These are phyloP conservation scores for Ophiostoma tasmaniense DNA, from an alignment of 2,329 filamentous ascomycete genomes.

Conservation along the genomic window DNA sequence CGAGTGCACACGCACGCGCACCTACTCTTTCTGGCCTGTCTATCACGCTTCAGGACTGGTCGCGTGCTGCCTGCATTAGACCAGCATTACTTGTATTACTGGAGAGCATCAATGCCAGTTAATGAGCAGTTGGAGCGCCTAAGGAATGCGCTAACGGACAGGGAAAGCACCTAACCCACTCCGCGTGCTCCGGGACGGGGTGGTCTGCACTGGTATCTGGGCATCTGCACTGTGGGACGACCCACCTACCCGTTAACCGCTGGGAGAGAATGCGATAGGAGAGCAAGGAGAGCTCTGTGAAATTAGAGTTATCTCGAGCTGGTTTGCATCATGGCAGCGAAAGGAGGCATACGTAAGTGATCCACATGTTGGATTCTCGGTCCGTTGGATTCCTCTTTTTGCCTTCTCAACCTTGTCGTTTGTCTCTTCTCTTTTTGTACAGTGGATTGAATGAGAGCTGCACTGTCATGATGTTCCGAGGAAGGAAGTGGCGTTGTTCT, in stretches of 20 bases:
- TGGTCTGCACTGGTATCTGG: background rate
- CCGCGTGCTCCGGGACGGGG: background rate
- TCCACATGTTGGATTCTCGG: slow-evolving; percentile 4
- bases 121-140: background rate
- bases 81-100: too few species aligned
- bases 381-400: background rate
- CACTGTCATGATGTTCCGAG: background rate
- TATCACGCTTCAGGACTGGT: background rate
- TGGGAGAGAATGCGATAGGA: background rate
- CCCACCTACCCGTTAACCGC: background rate
- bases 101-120: too few species aligned
- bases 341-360: slow-evolving; percentile 14
- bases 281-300: background rate
- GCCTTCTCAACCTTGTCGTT: background rate
- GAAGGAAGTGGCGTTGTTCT: background rate
- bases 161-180: background rate
- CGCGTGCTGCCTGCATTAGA: background rate
- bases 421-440: background rate
- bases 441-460: background rate
- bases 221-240: background rate
- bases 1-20: too few species aligned
- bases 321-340: background rate
- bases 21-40: background rate
- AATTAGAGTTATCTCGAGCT: background rate
- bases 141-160: background rate